Base-by-base conservation (phyloP, 306 rosid species). In the Canavalia gladiata region DNA sequence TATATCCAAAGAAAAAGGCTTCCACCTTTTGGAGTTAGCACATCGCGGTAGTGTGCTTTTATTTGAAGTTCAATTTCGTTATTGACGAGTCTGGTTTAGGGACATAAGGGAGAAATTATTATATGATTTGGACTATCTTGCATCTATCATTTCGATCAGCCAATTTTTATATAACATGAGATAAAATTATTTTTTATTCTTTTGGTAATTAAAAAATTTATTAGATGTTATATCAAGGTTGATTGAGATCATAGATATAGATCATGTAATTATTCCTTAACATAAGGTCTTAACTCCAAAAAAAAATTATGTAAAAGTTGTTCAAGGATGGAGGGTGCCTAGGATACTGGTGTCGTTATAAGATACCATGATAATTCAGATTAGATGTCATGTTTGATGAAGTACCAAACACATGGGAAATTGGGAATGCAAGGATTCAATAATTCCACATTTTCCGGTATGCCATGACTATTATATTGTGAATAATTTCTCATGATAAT, bases 401-500 rank as follows among this genome's bases (percentile, higher is more conserved):
- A 56, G 49, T 56, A 30, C 64, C 83, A 55, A 46, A 83, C 79
- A 63, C 83, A 78, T 78, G 76, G 69, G 75, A 45, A 41, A 35
- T 51, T 60, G 37, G 52, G 73, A 41, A 70, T 47, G n/a, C 50
- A 41, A 41, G 72, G 72, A 11, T 58, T 57, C 51, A 76, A 83
- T 71, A 77, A 70, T 64, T 77, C 78, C 78, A 82, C 52, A 70
- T 10, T 69, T 76, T 69, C 18, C 6, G 59, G 59, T 9, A 41
- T 76, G 56, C 60, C 75, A 49, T 4, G 31, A 68, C 12, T 55
- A 67, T 37, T n/a, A 33, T 49, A 75, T n/a, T 60, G 50, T 47
- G 62, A 62, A 47, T 25, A 12, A 34, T 28, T 57, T 25, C 41
- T 42, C 12, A n/a, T 28, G 3, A 28, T 74, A 58, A 42, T 57